Percentiles rank a stretch among this genome's conserved stretches.
phyloP scores from a whole-genome alignment of 2,329 filamentous ascomycete species.

The Paraphaeosphaeria minitans region DNA sequence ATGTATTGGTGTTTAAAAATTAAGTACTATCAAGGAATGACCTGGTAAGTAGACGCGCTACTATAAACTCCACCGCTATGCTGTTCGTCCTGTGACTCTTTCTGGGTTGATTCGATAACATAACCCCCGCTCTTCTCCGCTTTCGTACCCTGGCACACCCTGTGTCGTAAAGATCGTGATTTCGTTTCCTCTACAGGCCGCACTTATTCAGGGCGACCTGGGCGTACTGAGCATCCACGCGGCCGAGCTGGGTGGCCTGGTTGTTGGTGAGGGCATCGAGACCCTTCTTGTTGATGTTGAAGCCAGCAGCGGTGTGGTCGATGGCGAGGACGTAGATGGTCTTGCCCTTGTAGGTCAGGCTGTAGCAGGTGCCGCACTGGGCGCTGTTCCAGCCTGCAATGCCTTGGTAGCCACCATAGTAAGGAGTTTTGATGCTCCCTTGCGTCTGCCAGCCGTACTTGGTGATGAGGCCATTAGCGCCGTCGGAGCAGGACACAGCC shows the following conservation, averaged over 20 bases:
- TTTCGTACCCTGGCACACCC: not conserved
- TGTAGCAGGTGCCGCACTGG: constrained; percentile 59
- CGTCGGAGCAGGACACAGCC: constrained; percentile 69
- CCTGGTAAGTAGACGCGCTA: constrained; percentile 3
- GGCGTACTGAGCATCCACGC: constrained; percentile 49
- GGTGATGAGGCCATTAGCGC: constrained; percentile 68
- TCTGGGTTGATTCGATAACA: not conserved
- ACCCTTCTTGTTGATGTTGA: constrained; percentile 56
- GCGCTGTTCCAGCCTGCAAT: constrained; percentile 53
- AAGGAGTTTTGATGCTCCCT: constrained; percentile 53
- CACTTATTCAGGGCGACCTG: constrained; percentile 48
- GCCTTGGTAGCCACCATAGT: constrained; percentile 57
- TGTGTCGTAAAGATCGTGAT: constrained; percentile 4
- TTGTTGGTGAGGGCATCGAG: constrained; percentile 57
- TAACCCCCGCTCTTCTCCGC: constrained; percentile 6
- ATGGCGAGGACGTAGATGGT: constrained; percentile 57
- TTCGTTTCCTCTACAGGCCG: constrained; percentile 25
- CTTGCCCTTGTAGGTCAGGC: constrained; percentile 54
- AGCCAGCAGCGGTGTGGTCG: constrained; percentile 53
- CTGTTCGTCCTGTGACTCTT: constrained; percentile 4
- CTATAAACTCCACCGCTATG: constrained; percentile 3
- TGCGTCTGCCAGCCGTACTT: constrained; percentile 63
- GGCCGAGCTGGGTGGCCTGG: constrained; percentile 51
- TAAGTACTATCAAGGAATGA: constrained; percentile 12
- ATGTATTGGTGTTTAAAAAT: constrained; percentile 11